Evolutionary conservation across 1,284 basidiomycete species (phyloP), one percentile per base, ranked within the genome.

Genomic region (Fomitopsis betulina): DNA sequence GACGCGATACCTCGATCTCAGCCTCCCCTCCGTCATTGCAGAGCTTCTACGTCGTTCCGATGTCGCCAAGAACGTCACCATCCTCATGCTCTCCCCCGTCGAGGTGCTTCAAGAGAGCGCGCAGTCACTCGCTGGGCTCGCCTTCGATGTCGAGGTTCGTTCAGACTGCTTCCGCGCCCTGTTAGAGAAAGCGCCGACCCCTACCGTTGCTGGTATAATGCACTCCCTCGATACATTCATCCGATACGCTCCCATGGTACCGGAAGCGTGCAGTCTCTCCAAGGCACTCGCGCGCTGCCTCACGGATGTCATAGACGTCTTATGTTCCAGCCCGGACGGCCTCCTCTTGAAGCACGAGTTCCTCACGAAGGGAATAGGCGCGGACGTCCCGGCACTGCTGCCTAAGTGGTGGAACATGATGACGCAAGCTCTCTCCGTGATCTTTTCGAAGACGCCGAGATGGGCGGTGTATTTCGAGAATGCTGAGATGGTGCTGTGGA

Each of bases 401-500:
- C 83, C 84, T n/a, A 80, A 82, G 60, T 77, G 96, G 40, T 98
- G 95, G 95, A 79, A 79, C 45, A 73, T 85, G 37, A 94, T 97
- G 91, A 88, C 89, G 10, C 79, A 81, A 55, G 84, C 91, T 5
- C 82, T 96, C 50, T 82, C 89, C 0, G 79, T 89, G 55, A 93
- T 98, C 62, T 96, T 96, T 75, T 85, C 83, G 65, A 81, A 84
- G 55, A 95, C 94, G 3, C 87, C 89, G 0, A 70, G 77, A 21
- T 98, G 95, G 95, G 84, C 96, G 0, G 73, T 77, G 10, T 89
- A 81, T 68, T 93, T 92, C 69, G 87, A 91, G 59, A 86, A 85
- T 66, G 82, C 86, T 32, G 85, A 87, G 55, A 96, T 98, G 94
- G 82, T 90, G 25, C 83, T 88, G 51, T 98, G 95, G 95, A 97